Evolutionary conservation across 2,329 filamentous ascomycete genomes (phyloP).

Genomic region (Ploettnerulaceae sp.): DNA sequence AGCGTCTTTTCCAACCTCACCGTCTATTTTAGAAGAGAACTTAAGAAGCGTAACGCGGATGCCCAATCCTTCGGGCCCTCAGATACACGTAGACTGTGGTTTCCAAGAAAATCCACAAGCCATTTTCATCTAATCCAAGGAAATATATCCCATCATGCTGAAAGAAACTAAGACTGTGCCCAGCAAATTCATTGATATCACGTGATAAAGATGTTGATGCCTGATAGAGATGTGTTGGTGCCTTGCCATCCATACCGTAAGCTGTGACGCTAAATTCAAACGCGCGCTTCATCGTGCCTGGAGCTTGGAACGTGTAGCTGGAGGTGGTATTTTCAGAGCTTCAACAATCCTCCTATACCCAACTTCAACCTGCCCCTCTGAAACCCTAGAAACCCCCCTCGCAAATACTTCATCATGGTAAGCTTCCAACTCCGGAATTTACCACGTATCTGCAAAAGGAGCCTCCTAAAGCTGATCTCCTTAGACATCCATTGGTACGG

Average conservation of each 20-base stretch:
- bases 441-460: neutral
- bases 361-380: slow-evolving; percentile 12
- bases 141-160: neutral
- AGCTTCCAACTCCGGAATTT: slow-evolving; percentile 20
- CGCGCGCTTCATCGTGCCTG: slow-evolving; percentile 33
- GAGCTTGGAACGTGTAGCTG: slow-evolving; percentile 23
- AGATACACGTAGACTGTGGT: slow-evolving; percentile 3
- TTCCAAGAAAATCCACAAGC: neutral
- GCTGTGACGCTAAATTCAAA: slow-evolving; percentile 17
- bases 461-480: slow-evolving; percentile 21
- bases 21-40: slow-evolving; percentile 9
- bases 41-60: neutral
- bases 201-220: slow-evolving; percentile 1
- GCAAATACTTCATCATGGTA: slow-evolving; percentile 31
- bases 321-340: slow-evolving; percentile 23
- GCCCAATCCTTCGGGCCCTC: slow-evolving; percentile 2
- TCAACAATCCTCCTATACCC: slow-evolving; percentile 15
- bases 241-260: neutral
- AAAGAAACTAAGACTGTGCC: no score
- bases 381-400: slow-evolving; percentile 9
- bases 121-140: neutral
- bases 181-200: neutral
- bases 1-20: slow-evolving; percentile 13
- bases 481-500: slow-evolving; percentile 98
- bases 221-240: neutral